These are phyloP conservation scores for Nothophaeocryptopus gaeumannii DNA, from an alignment of 2,329 filamentous ascomycete species.

Conservation along the genomic window DNA sequence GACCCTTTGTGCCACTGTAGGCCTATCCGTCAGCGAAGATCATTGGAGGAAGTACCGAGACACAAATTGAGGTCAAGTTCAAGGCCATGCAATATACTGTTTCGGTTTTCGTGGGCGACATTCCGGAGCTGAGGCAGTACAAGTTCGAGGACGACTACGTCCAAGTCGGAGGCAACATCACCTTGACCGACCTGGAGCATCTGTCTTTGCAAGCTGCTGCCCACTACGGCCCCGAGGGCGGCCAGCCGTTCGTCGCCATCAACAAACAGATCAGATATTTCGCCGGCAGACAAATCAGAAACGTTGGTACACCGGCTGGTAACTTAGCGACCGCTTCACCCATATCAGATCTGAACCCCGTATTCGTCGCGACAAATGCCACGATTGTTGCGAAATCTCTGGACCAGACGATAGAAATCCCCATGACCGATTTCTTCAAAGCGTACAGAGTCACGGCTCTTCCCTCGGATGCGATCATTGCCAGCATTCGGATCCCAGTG, in stretches of 20 bases:
- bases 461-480: slow-evolving; percentile 76
- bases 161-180: slow-evolving; percentile 91
- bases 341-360: slow-evolving; percentile 93
- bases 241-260: slow-evolving; percentile 85
- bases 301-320: slow-evolving; percentile 94
- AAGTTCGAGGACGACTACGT: slow-evolving; percentile 74
- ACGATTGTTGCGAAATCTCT: slow-evolving; percentile 77
- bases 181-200: slow-evolving; percentile 83
- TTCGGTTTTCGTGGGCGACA: slow-evolving; percentile 91
- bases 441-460: slow-evolving; percentile 85
- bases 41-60: slow-evolving; percentile 94
- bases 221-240: slow-evolving; percentile 68
- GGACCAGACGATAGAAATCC: slow-evolving; percentile 73
- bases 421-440: slow-evolving; percentile 88
- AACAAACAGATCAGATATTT: slow-evolving; percentile 94
- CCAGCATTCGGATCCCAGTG: slow-evolving; percentile 79
- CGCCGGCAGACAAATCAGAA: slow-evolving; percentile 90
- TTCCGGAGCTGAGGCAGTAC: slow-evolving; percentile 81
- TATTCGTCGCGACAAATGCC: slow-evolving; percentile 83
- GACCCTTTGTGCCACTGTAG: no score
- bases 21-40: slow-evolving; percentile 80
- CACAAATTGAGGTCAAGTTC: slow-evolving; percentile 98
- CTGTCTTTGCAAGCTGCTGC: slow-evolving; percentile 77
- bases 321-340: slow-evolving; percentile 93
- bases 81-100: slow-evolving; percentile 87